phyloP scores from a whole-genome alignment of 331 rosid genomes.

The Phaseolus coccineus region DNA sequence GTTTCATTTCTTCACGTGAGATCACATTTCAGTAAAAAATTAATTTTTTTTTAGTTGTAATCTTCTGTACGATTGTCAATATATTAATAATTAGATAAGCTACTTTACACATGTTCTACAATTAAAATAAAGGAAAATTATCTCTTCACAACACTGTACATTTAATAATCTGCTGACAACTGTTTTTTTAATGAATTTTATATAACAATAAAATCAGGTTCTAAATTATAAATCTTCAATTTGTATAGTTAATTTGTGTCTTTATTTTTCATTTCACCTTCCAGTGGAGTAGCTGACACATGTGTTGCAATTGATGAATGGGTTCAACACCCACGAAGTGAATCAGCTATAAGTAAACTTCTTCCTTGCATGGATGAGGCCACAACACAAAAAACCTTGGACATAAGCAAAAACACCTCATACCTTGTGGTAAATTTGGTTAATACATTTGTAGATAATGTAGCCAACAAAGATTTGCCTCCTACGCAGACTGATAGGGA shows the following conservation, averaged over 20 bases:
- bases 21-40: too few species aligned
- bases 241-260: not conserved
- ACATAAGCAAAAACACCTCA: slow-evolving; percentile 35
- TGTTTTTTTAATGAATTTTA: too few species aligned
- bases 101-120: too few species aligned
- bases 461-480: slow-evolving; percentile 45
- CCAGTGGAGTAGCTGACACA: slow-evolving; percentile 45
- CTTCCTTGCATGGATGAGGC: slow-evolving; percentile 46
- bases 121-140: too few species aligned
- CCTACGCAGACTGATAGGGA: slow-evolving; percentile 10
- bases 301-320: slow-evolving; percentile 50
- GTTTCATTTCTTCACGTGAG: too few species aligned
- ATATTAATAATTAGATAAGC: too few species aligned
- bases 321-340: slow-evolving; percentile 39
- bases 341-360: slow-evolving; percentile 38
- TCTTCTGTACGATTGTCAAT: too few species aligned
- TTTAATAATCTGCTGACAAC: too few species aligned
- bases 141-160: too few species aligned
- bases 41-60: too few species aligned
- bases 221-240: not conserved
- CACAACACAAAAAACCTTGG: slow-evolving; percentile 11
- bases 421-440: slow-evolving; percentile 2
- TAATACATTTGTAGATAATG: slow-evolving; percentile 10
- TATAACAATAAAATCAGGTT: too few species aligned
- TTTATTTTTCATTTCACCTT: not conserved